A percentile compares a stretch with the other conserved stretches of the same genome.
These are phyloP conservation scores for Angomonas deanei DNA, from an alignment of 208 protist genomes.

Conservation along the genomic window DNA sequence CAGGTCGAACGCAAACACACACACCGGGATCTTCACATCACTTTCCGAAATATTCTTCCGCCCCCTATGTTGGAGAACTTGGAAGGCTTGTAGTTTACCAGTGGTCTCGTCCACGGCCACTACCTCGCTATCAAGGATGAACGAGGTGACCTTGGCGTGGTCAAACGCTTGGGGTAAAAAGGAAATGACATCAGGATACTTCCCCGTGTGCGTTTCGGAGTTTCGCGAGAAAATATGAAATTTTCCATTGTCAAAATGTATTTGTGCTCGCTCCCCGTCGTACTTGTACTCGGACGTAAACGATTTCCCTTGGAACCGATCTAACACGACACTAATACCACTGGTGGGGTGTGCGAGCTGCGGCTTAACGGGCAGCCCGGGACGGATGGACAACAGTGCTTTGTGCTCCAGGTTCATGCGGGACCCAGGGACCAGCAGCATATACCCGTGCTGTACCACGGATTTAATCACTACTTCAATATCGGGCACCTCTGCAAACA, in stretches of 20 bases:
- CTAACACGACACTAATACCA: conserved; percentile 81
- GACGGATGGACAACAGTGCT: conserved; percentile 66
- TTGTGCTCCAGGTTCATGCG: conserved; percentile 26
- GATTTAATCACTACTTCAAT: conserved; percentile 72
- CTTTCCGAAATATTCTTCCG: conserved; percentile 90
- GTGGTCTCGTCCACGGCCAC: conserved; percentile 92
- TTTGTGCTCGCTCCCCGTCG: conserved; percentile 98
- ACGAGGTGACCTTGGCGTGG: conserved; percentile 75
- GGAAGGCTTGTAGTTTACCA: conserved; percentile 94
- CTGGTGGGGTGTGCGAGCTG: conserved; percentile 99
- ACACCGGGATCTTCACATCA: conserved; percentile 96
- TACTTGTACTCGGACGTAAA: conserved; percentile 99
- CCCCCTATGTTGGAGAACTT: conserved; percentile 86
- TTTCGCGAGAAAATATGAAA: conserved; percentile 98
- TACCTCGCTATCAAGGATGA: conserved; percentile 98
- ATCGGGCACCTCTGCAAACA: conserved; percentile 83
- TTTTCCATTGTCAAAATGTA: conserved; percentile 78
- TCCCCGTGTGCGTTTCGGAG: conserved; percentile 96
- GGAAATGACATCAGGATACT: conserved; percentile 97
- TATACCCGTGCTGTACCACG: conserved; percentile 68
- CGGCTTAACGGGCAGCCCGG: conserved; percentile 95
- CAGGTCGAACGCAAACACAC: conserved; percentile 99
- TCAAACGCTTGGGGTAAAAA: conserved; percentile 64
- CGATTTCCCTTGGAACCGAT: conserved; percentile 66
- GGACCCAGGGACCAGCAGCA: conserved; percentile 59